Conservation (phyloP, 176 grass and related monocot species). For the Saccharum officinarum region DNA sequence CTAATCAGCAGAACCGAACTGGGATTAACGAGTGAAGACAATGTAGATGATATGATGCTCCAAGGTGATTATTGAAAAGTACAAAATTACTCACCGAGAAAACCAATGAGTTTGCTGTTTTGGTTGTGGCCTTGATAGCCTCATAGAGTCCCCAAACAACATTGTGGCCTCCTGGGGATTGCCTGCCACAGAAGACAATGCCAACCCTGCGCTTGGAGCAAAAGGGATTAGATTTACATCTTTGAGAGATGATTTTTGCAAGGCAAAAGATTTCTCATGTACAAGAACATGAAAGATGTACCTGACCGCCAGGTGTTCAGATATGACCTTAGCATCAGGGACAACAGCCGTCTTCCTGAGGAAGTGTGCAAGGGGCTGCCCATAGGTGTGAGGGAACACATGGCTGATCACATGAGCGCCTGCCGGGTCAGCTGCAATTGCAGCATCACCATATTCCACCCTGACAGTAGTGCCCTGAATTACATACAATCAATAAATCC, state of each 20-base stretch:
- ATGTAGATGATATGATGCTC: not conserved
- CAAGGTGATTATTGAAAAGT: not conserved
- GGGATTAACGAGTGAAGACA: not conserved
- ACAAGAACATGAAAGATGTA: slow-evolving; percentile 8
- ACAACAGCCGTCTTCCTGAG: slow-evolving; percentile 77
- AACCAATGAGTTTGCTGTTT: slow-evolving; percentile 87
- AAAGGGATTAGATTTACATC: slow-evolving; percentile 2
- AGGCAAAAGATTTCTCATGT: not conserved
- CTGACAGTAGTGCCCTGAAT: slow-evolving; percentile 91
- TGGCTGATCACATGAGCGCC: slow-evolving; percentile 92
- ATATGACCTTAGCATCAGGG: slow-evolving; percentile 80
- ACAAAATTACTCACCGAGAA: slow-evolving; percentile 64
- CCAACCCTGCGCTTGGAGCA: slow-evolving; percentile 67
- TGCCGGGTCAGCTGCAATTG: slow-evolving; percentile 78
- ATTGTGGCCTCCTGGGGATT: slow-evolving; percentile 98
- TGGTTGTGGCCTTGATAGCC: slow-evolving; percentile 92
- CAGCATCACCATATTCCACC: slow-evolving; percentile 84
- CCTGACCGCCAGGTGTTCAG: slow-evolving; percentile 75
- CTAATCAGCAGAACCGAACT: not conserved
- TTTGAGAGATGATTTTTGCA: not conserved
- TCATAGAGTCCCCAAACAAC: slow-evolving; percentile 90
- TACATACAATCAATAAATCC: not conserved
- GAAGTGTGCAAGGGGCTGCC: slow-evolving; percentile 85
- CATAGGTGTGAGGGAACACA: slow-evolving; percentile 81
- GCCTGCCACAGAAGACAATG: slow-evolving; percentile 94